Conservation (phyloP, 2,329 filamentous ascomycete genomes). For the Ascochyta viciae-villosae region DNA sequence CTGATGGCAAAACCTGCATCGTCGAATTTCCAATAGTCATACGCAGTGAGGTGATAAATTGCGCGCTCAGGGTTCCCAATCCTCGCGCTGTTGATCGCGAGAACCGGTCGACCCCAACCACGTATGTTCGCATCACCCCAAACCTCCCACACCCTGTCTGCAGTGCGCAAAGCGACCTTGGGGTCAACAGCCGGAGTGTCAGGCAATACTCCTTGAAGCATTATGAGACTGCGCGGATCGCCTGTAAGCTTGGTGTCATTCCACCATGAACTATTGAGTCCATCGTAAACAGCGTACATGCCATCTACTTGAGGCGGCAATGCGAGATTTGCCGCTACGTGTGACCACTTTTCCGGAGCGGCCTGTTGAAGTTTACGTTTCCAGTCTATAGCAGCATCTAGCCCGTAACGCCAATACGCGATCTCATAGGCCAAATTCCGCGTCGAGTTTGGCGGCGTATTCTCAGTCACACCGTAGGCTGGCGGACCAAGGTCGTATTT, state of each 20-base stretch:
- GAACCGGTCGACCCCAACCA: slow-evolving; percentile 41
- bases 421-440: slow-evolving; percentile 65
- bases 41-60: slow-evolving; percentile 54
- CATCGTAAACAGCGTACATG: slow-evolving; percentile 63
- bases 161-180: slow-evolving; percentile 31
- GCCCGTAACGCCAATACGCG: slow-evolving; percentile 66
- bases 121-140: slow-evolving; percentile 41
- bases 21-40: slow-evolving; percentile 61
- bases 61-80: slow-evolving; percentile 31
- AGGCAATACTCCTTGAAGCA: slow-evolving; percentile 38
- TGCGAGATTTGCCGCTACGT: slow-evolving; percentile 61
- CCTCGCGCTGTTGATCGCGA: slow-evolving; percentile 39
- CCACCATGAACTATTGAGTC: slow-evolving; percentile 47
- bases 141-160: slow-evolving; percentile 34
- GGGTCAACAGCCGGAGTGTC: slow-evolving; percentile 33
- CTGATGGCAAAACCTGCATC: slow-evolving; percentile 60
- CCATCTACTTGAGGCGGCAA: slow-evolving; percentile 58
- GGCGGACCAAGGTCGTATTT: slow-evolving; percentile 61
- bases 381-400: slow-evolving; percentile 62
- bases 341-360: slow-evolving; percentile 55
- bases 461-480: slow-evolving; percentile 60
- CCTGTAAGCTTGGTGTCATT: slow-evolving; percentile 30
- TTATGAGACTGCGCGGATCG: slow-evolving; percentile 38
- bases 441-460: slow-evolving; percentile 63
- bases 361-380: slow-evolving; percentile 55